phyloP scores from a whole-genome alignment of 2,329 filamentous ascomycete genomes.

The Colletotrichum gloeosporioides region DNA sequence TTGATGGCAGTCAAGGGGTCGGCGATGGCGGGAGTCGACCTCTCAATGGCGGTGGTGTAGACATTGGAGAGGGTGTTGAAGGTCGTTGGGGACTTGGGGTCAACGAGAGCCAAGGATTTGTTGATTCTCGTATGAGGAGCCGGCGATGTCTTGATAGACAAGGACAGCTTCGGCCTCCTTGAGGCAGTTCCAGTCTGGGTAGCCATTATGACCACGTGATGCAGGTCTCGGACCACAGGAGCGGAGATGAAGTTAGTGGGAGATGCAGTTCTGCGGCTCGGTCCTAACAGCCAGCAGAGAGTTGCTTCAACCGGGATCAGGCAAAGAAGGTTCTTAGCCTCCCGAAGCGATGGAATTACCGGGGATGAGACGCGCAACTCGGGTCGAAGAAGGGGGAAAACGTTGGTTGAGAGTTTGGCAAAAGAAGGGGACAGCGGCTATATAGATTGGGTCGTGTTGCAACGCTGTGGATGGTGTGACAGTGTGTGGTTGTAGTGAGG shows the following conservation, averaged over 20 bases:
- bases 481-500: neutral
- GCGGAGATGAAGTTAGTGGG: neutral
- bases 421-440: constrained; percentile 12
- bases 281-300: constrained; percentile 27
- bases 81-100: constrained; percentile 65
- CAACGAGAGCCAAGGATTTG: constrained; percentile 50
- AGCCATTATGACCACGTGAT: constrained; percentile 36
- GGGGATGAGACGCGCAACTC: neutral
- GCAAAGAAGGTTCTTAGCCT: constrained; percentile 24
- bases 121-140: constrained; percentile 42
- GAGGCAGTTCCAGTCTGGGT: constrained; percentile 37
- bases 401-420: neutral
- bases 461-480: neutral
- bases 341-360: constrained; percentile 7
- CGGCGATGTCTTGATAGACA: constrained; percentile 56
- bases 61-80: constrained; percentile 73
- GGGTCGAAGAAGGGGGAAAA: neutral
- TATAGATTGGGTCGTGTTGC: constrained; percentile 15
- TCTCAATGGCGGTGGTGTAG: constrained; percentile 67
- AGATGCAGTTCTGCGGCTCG: constrained; percentile 11
- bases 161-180: constrained; percentile 61
- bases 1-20: constrained; percentile 57
- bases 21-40: constrained; percentile 54
- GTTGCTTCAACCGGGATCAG: constrained; percentile 28
- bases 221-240: neutral